These are phyloP conservation scores for Xylaria intraflava DNA, from an alignment of 495 filamentous ascomycete species.

Conservation along the genomic window DNA sequence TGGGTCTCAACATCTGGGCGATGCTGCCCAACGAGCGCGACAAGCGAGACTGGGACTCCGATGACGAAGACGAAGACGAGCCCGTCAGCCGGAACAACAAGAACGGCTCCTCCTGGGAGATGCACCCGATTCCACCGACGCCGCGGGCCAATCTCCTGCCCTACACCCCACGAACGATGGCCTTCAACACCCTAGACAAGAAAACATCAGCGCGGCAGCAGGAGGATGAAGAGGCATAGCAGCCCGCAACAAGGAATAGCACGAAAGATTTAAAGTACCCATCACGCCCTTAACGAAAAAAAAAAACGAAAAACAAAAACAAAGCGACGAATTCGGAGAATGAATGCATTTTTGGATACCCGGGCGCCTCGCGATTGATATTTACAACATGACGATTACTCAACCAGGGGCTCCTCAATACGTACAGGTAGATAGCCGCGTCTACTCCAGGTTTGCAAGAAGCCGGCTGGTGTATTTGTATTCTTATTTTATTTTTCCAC, in stretches of 20 bases:
- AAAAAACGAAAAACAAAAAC: not conserved
- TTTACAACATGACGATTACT: conserved; percentile 4
- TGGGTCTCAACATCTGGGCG: conserved; percentile 52
- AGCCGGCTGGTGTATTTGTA: too few relatives aligned
- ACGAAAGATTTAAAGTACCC: too few relatives aligned
- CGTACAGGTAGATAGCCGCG: too few relatives aligned
- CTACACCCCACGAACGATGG: conserved; percentile 49
- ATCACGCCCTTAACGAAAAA: too few relatives aligned
- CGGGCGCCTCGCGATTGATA: not conserved
- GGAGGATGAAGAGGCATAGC: not conserved
- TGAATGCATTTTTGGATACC: conserved; percentile 4
- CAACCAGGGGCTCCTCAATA: not conserved
- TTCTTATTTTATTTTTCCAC: too few relatives aligned
- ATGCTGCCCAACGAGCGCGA: conserved; percentile 51
- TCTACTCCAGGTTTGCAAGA: too few relatives aligned
- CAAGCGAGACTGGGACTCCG: conserved; percentile 35
- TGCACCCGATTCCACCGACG: conserved; percentile 34
- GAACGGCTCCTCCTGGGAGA: conserved; percentile 30
- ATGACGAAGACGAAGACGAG: conserved; percentile 12
- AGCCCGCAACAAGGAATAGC: too few relatives aligned
- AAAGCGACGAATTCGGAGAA: not conserved
- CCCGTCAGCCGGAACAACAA: not conserved
- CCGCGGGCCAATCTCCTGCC: conserved; percentile 27
- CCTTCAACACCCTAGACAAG: conserved; percentile 48
- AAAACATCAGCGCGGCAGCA: conserved; percentile 36